These are phyloP conservation scores for Aspergillus fumigatiaffinis DNA, from an alignment of 2,329 filamentous ascomycete species.

Conservation along the genomic window DNA sequence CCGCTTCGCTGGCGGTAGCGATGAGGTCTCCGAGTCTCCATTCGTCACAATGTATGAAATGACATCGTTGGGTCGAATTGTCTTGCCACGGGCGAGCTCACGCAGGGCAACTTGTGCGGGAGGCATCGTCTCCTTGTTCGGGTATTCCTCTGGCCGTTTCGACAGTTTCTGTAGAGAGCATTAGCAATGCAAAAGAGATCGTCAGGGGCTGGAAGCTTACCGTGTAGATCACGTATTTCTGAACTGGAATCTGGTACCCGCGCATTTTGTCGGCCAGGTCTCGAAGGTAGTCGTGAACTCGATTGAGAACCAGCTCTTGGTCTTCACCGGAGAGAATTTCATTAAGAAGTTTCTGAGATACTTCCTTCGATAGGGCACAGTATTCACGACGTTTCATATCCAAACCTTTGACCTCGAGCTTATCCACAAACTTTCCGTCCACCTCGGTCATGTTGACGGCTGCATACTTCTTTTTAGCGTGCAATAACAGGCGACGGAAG, in stretches of 20 bases:
- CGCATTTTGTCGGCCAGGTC: slow-evolving; percentile 85
- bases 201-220: slow-evolving; percentile 30
- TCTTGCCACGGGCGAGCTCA: slow-evolving; percentile 81
- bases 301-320: slow-evolving; percentile 77
- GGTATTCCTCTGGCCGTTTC: slow-evolving; percentile 89
- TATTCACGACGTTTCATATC: slow-evolving; percentile 98
- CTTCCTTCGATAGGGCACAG: slow-evolving; percentile 91
- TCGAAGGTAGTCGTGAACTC: slow-evolving; percentile 89
- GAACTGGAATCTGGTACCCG: slow-evolving; percentile 65
- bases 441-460: slow-evolving; percentile 89
- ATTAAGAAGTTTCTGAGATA: slow-evolving; percentile 83
- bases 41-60: slow-evolving; percentile 90
- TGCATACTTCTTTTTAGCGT: slow-evolving; percentile 99
- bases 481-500: slow-evolving; percentile 86
- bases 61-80: slow-evolving; percentile 87
- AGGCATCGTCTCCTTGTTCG: slow-evolving; percentile 91
- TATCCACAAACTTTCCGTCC: slow-evolving; percentile 85
- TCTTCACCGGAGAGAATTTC: slow-evolving; percentile 94
- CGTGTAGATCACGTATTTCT: slow-evolving; percentile 96
- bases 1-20: slow-evolving; percentile 71
- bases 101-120: slow-evolving; percentile 93
- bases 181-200: slow-evolving; percentile 11
- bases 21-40: slow-evolving; percentile 58
- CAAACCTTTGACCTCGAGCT: slow-evolving; percentile 95
- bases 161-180: slow-evolving; percentile 65